Conservation (phyloP, 495 filamentous ascomycete genomes). For the Parathielavia hyrcaniae region DNA sequence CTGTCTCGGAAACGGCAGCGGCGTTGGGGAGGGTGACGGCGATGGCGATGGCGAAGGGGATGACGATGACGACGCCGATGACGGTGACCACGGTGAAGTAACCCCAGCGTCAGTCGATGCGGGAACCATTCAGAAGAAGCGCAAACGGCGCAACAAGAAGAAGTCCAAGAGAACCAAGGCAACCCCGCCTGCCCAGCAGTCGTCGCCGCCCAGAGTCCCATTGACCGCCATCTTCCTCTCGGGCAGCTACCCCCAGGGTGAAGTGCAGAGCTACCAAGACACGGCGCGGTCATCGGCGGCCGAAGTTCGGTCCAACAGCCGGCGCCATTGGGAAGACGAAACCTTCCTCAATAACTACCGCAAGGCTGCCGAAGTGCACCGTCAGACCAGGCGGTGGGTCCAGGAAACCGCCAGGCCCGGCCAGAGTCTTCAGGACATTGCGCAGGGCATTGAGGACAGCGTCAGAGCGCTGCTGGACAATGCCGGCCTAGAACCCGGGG, state of each 20-base stretch:
- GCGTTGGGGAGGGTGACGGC: constrained; percentile 63
- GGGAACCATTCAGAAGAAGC: constrained; percentile 52
- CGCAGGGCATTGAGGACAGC: constrained; percentile 77
- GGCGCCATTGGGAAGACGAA: constrained; percentile 59
- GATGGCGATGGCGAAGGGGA: constrained; percentile 47
- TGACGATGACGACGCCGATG: constrained; percentile 14
- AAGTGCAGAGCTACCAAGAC: constrained; percentile 78
- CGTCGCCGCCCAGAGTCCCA: constrained; percentile 68
- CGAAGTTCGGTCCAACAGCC: constrained; percentile 76
- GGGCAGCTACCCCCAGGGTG: constrained; percentile 66
- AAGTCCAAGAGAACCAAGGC: constrained; percentile 56
- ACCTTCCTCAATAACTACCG: constrained; percentile 75
- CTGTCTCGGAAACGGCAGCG: constrained; percentile 36
- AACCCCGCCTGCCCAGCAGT: constrained; percentile 56
- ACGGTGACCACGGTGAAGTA: constrained; percentile 2
- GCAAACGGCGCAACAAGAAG: constrained; percentile 62
- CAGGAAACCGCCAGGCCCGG: constrained; percentile 77
- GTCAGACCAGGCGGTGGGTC: constrained; percentile 78
- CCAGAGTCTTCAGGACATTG: constrained; percentile 71
- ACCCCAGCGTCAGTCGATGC: constrained; percentile 29
- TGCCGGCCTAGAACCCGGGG: constrained; percentile 69
- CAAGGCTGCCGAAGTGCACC: constrained; percentile 79
- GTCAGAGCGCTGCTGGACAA: constrained; percentile 75
- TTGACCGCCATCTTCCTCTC: constrained; percentile 69
- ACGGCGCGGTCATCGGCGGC: constrained; percentile 74